Evolutionary conservation across 805 yeast species (phyloP), one percentile per base, ranked within the genome.

Genomic region (Yarrowia hollandica): DNA sequence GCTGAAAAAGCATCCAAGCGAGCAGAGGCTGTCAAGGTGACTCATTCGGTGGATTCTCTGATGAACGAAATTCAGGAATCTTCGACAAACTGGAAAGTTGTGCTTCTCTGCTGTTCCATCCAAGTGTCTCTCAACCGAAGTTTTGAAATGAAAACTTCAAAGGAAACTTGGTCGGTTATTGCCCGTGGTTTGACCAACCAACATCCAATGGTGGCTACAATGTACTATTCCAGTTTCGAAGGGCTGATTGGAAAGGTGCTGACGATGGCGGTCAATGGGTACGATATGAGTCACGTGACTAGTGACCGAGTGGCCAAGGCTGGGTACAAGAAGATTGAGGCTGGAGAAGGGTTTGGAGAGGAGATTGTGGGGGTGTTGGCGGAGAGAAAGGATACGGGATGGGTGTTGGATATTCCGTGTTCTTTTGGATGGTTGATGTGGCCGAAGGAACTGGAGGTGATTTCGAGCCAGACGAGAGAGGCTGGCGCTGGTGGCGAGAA

Each of bases 1-100:
- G 31, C 54, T 26, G 60, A 60, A 23, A 66, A 63, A 55, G 10
- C 8, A 5, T 61, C 61, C n/a, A 65, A 61, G 41, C 39, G 64
- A 8, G 62, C 30, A 5, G 59, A 58, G 23, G 64, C 66, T 3
- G 34, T 52, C 21, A 18, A 18, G n/a, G 35, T 52, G 25, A 37
- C 35, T n/a, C 19, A 21, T 25, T 9, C n/a, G 35, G 38, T 52
- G 4, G 58, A 52, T 10, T 11, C 18, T 10, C 44, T 52, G 9
- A 37, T 52, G 55, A 48, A 48, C 39, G 16, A 3, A 6, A 23
- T 26, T 15, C 33, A 34, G 31, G 11, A 5, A 2, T 3, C 25
- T 1, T 26, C 42, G 1, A 18, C 35, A 14, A 52, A 52, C 34
- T 52, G 58, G 58, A 52, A 52, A 34, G 58, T 52, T 8, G 31